phyloP scores from a whole-genome alignment of 208 protist genomes.

The Perkinsela sp. region DNA sequence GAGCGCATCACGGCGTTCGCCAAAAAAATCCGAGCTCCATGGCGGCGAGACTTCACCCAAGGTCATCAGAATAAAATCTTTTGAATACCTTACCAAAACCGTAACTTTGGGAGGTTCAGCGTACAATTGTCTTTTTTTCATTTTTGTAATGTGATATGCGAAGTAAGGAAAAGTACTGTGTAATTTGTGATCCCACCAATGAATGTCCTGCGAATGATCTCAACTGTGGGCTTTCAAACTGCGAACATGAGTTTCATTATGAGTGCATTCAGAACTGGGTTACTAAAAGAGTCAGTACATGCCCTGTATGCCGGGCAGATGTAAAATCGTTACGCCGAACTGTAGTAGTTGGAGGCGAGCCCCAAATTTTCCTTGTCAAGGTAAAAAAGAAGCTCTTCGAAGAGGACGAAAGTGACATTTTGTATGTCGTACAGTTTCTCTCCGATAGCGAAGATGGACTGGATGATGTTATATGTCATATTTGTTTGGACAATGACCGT shows the following conservation, averaged over 20 bases:
- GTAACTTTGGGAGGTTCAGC: too few relatives aligned
- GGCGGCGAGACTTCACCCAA: too few relatives aligned
- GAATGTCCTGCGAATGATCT: neutral
- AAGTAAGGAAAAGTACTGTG: neutral
- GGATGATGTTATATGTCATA: neutral
- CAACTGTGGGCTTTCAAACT: neutral
- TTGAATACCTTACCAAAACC: too few relatives aligned
- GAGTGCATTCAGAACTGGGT: neutral
- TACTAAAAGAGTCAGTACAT: neutral
- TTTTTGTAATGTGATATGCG: too few relatives aligned
- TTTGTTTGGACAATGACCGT: neutral
- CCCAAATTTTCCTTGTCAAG: neutral
- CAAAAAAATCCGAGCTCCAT: neutral
- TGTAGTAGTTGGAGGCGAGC: neutral
- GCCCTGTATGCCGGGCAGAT: neutral
- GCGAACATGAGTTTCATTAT: neutral
- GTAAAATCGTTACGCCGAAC: neutral
- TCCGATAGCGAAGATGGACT: neutral
- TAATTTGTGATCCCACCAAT: neutral
- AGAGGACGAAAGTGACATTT: slow-evolving; percentile 1
- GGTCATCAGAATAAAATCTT: too few relatives aligned
- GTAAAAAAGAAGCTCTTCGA: neutral
- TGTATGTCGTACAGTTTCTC: neutral
- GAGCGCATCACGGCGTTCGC: neutral
- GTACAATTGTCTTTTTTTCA: too few relatives aligned